These are phyloP conservation scores for Stagonosporopsis cucurbitacearum DNA, from an alignment of 2,329 filamentous ascomycete species.

Conservation along the genomic window DNA sequence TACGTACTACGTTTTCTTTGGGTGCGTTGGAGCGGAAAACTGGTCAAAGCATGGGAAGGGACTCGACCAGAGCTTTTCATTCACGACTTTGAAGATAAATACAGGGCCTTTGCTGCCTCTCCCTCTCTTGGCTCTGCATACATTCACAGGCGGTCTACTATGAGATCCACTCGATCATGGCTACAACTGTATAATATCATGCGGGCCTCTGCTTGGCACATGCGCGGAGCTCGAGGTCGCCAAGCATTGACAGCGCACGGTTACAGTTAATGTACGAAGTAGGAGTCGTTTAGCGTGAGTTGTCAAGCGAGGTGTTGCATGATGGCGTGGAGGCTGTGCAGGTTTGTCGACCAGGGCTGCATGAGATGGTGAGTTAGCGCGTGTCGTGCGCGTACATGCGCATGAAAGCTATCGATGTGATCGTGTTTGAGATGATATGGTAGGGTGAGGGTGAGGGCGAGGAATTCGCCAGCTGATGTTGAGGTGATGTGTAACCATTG, in stretches of 20 bases:
- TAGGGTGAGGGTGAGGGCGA: slow-evolving; percentile 4
- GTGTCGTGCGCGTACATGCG: slow-evolving; percentile 13
- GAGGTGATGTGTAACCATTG: slow-evolving; percentile 9
- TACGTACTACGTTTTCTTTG: no score
- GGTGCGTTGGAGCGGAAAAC: no score
- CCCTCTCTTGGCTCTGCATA: not conserved
- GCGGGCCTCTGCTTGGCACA: not conserved
- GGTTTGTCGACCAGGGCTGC: slow-evolving; percentile 22
- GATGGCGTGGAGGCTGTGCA: slow-evolving; percentile 45
- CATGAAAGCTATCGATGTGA: slow-evolving; percentile 8
- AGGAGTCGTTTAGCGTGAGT: slow-evolving; percentile 19
- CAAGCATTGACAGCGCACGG: not conserved
- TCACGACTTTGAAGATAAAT: not conserved
- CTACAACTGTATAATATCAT: not conserved
- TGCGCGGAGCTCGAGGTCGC: not conserved
- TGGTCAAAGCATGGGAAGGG: no score
- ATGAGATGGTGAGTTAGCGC: slow-evolving; percentile 14
- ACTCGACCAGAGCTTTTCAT: not conserved
- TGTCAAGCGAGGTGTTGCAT: slow-evolving; percentile 29
- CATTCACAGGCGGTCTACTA: not conserved
- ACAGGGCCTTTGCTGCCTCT: not conserved
- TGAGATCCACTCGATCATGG: not conserved
- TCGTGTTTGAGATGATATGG: slow-evolving; percentile 7
- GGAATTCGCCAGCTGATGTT: slow-evolving; percentile 15
- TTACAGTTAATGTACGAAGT: not conserved